A percentile compares a stretch with the other conserved stretches of the same genome.
Evolutionary conservation across 352 stramenopile genomes (phyloP).

Genomic region (Phytophthora agathidicida): DNA sequence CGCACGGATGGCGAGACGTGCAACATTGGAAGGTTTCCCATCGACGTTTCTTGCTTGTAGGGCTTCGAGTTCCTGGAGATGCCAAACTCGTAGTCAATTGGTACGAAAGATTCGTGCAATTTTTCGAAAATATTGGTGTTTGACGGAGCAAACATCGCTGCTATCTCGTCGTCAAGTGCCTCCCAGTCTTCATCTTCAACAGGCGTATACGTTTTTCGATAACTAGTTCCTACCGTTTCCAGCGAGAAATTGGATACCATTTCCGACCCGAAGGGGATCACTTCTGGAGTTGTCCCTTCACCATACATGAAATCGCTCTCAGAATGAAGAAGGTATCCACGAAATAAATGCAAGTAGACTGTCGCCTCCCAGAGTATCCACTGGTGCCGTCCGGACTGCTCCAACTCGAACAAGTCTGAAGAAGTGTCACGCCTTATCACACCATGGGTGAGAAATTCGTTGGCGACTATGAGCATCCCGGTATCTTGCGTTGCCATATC

Average conservation of each 20-base stretch:
- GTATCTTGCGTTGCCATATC: conserved; percentile 61
- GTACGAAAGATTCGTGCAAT: conserved; percentile 56
- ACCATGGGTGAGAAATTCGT: conserved; percentile 68
- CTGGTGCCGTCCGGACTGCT: neutral
- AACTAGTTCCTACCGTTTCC: conserved; percentile 67
- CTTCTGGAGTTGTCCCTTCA: conserved; percentile 7
- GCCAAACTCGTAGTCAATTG: conserved; percentile 55
- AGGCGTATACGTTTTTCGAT: conserved; percentile 39
- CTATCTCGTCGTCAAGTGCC: conserved; percentile 31
- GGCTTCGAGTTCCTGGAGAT: conserved; percentile 29
- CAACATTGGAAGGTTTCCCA: conserved; percentile 12
- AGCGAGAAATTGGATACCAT: conserved; percentile 63
- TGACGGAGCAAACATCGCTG: conserved; percentile 36
- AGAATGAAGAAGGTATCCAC: conserved; percentile 58
- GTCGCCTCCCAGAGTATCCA: conserved; percentile 68
- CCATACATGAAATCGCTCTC: conserved; percentile 9
- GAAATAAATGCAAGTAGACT: conserved; percentile 61
- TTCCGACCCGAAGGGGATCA: conserved; percentile 40
- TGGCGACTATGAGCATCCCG: conserved; percentile 51
- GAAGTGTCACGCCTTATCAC: conserved; percentile 11
- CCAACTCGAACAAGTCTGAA: neutral
- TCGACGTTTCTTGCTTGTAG: conserved; percentile 17
- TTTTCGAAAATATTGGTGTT: conserved; percentile 36
- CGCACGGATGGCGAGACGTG: conserved; percentile 20
- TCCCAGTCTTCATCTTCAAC: conserved; percentile 22